Percentiles rank a stretch among this genome's conserved stretches.
phyloP scores from a whole-genome alignment of 768 basidiomycete genomes.

The Trametes sanguinea region DNA sequence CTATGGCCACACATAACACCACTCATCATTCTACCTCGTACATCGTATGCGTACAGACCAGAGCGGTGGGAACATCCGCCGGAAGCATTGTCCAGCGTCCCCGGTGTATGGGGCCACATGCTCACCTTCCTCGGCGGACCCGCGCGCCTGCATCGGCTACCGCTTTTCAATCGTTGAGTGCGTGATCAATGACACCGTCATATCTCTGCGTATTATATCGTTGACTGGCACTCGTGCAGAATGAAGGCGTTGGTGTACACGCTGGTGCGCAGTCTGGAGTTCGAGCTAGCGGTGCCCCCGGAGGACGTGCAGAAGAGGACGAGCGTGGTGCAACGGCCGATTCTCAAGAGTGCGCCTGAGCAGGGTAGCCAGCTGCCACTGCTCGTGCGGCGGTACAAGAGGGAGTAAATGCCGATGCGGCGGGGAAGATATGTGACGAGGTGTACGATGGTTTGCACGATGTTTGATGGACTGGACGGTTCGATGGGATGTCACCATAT shows the following conservation, averaged over 20 bases:
- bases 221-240: slow-evolving; percentile 5
- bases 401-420: too few species aligned
- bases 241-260: slow-evolving; percentile 37
- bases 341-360: slow-evolving; percentile 15
- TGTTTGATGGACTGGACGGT: too few species aligned
- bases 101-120: slow-evolving; percentile 62
- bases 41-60: slow-evolving; percentile 42
- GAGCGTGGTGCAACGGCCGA: slow-evolving; percentile 25
- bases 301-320: slow-evolving; percentile 26
- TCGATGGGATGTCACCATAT: too few species aligned
- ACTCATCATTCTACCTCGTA: too few species aligned
- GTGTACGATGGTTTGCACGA: too few species aligned
- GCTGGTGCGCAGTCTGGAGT: slow-evolving; percentile 34
- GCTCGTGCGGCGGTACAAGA: slow-evolving; percentile 19
- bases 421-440: too few species aligned
- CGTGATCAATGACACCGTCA: background rate
- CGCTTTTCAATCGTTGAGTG: slow-evolving; percentile 64
- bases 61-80: slow-evolving; percentile 62
- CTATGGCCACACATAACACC: background rate
- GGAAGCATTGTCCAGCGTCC: slow-evolving; percentile 45
- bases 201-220: background rate
- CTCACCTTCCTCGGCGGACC: slow-evolving; percentile 67
- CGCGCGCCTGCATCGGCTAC: slow-evolving; percentile 66
- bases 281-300: slow-evolving; percentile 32
- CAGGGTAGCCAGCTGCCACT: slow-evolving; percentile 27